phyloP scores from a whole-genome alignment of 129 eudicot genomes.

The Erigeron canadensis region DNA sequence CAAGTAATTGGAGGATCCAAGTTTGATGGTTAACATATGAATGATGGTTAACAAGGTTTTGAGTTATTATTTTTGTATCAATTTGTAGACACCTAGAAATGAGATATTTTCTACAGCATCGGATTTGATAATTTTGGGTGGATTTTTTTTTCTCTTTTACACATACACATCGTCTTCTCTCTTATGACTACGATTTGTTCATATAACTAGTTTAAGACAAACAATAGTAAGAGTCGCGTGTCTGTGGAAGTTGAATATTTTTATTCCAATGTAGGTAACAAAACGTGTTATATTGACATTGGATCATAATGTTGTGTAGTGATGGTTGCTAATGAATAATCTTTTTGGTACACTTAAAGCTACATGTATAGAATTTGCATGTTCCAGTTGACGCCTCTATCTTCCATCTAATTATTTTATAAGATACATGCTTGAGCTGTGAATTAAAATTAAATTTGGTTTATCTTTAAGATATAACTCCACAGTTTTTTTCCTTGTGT shows the following conservation, averaged over 20 bases:
- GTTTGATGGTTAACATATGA: constrained; percentile 14
- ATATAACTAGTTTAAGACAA: background rate
- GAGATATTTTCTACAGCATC: no score
- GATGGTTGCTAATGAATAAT: background rate
- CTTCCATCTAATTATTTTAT: background rate
- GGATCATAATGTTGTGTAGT: background rate
- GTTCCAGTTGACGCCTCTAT: background rate
- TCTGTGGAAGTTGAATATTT: background rate
- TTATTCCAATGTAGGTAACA: background rate
- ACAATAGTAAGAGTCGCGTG: background rate
- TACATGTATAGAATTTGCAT: background rate
- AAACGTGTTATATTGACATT: background rate
- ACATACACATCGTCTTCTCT: background rate
- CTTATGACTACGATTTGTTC: background rate
- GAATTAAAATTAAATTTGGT: constrained; percentile 2
- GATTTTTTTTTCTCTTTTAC: background rate
- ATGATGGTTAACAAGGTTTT: no score
- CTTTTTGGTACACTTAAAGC: background rate
- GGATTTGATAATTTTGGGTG: background rate
- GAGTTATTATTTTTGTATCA: background rate
- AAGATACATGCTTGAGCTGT: constrained; percentile 2
- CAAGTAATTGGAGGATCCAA: background rate
- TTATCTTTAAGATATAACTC: background rate
- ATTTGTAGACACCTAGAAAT: no score
- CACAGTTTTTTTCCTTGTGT: no score